Percentiles rank a stretch among this genome's conserved stretches.
Conservation (phyloP, 2,329 filamentous ascomycete species). For the Colletotrichum lindemuthianum region DNA sequence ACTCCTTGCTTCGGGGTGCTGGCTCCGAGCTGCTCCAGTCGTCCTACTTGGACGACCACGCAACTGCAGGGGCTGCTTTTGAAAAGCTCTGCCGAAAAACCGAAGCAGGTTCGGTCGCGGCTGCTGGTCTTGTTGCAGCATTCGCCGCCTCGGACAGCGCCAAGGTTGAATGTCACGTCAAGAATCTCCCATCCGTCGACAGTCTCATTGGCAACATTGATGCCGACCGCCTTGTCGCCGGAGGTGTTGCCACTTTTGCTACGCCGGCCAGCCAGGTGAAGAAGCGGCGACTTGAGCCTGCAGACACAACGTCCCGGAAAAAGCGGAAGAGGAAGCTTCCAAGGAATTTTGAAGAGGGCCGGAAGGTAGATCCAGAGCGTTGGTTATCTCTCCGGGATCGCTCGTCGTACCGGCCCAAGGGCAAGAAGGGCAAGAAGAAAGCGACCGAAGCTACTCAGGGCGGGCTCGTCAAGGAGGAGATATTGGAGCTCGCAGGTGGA, state of each 20-base stretch:
- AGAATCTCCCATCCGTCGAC: constrained; percentile 69
- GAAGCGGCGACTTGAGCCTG: constrained; percentile 57
- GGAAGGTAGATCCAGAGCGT: constrained; percentile 87
- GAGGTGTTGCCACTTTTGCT: constrained; percentile 68
- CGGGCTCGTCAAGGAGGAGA: constrained; percentile 79
- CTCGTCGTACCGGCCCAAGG: constrained; percentile 88
- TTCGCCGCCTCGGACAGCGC: constrained; percentile 71
- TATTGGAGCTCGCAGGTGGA: constrained; percentile 70
- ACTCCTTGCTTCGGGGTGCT: constrained; percentile 81
- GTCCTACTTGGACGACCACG: constrained; percentile 72
- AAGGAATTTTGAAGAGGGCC: constrained; percentile 79
- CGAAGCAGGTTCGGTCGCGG: constrained; percentile 73
- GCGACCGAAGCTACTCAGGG: constrained; percentile 84
- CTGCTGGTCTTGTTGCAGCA: constrained; percentile 87
- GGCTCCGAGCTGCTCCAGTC: constrained; percentile 86
- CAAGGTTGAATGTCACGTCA: constrained; percentile 64
- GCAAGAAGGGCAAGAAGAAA: constrained; percentile 90
- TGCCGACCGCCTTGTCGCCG: constrained; percentile 69
- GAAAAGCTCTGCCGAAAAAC: constrained; percentile 73
- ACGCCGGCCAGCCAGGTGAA: constrained; percentile 51
- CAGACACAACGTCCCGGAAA: constrained; percentile 46
- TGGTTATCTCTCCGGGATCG: constrained; percentile 93
- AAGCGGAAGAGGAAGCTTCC: constrained; percentile 73
- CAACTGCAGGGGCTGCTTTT: constrained; percentile 82
- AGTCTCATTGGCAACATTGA: constrained; percentile 70